Evolutionary conservation across 805 yeast genomes (phyloP).

Genomic region (Ascoidea asiatica): DNA sequence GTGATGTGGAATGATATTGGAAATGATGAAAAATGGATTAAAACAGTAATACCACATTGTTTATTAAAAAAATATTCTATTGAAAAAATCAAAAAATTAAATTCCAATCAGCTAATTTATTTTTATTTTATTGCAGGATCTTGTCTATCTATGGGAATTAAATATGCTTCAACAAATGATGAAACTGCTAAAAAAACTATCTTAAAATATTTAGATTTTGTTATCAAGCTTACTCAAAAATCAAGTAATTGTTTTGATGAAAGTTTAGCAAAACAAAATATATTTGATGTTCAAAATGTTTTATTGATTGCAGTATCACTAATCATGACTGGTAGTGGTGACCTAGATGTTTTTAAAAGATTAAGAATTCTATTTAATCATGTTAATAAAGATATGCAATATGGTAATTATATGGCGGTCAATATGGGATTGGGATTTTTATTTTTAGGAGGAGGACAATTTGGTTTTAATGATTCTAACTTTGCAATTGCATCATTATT

Average conservation of each 20-base stretch:
- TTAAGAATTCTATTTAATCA: constrained; percentile 56
- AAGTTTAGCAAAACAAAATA: constrained; percentile 37
- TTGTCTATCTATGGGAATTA: constrained; percentile 61
- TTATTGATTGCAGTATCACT: constrained; percentile 53
- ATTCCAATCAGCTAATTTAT: constrained; percentile 48
- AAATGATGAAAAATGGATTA: constrained; percentile 38
- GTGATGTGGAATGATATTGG: constrained; percentile 63
- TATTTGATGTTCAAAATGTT: constrained; percentile 41
- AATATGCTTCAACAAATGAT: constrained; percentile 60
- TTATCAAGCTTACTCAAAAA: constrained; percentile 28
- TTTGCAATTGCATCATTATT: constrained; percentile 58
- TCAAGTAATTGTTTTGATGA: constrained; percentile 42
- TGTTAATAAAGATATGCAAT: constrained; percentile 27
- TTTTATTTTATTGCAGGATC: constrained; percentile 63
- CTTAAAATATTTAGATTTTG: constrained; percentile 37
- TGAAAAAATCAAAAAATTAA: constrained; percentile 21
- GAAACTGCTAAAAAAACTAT: constrained; percentile 38
- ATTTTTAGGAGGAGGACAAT: constrained; percentile 88
- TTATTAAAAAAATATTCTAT: constrained; percentile 20
- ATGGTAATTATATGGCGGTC: constrained; percentile 64
- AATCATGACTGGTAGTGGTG: constrained; percentile 88
- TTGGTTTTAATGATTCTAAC: constrained; percentile 50
- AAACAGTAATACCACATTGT: constrained; percentile 37
- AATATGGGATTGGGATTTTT: constrained; percentile 79
- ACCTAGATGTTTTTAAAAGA: constrained; percentile 61